Evolutionary conservation across 306 rosid species (phyloP), one percentile per base, ranked within the genome.

Genomic region (Neltuma alba): DNA sequence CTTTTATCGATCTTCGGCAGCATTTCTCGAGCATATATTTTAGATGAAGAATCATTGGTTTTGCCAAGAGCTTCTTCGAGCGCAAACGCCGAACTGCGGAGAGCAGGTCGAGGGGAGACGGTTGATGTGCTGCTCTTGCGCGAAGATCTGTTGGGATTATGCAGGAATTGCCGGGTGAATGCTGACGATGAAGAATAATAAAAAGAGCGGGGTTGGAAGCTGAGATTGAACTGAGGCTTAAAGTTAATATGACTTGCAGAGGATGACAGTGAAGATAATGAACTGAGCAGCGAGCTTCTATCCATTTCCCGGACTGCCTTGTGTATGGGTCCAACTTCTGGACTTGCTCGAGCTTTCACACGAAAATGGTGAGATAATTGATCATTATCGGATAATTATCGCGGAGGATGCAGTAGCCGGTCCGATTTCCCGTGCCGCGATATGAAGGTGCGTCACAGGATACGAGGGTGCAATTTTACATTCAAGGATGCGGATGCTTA

Each of bases 1-100:
- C 87, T 88, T 82, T 87, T 91, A 50, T 94, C 98, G 55, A 91
- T 78, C 88, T 89, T 94, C 76, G 98, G 98, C 72, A 89, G 66
- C 71, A 76, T 70, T 3, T 87, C 92, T 68, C 60, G 50, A 36
- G 80, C 71, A 72, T 54, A 69, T 57, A 45, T 57, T 65, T 80
- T 11, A 1, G 80, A 70, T 4, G 21, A 10, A 25, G 87, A 79
- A 67, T 47, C 78, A 18, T 75, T 38, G 47, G 64, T 38, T 78
- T 81, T 81, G 25, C 9, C 85, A 2, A 62, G 63, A 34, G 84
- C 72, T 78, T 90, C 70, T 75, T 85, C 81, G 21, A 85, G 48
- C 1, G 89, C 66, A 30, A 79, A 57, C 36, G 94, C 74, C 18
- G 90, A 85, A 57, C 78, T 55, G 36, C 85, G 91, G 41, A 83